phyloP scores from a whole-genome alignment of 2,329 filamentous ascomycete genomes.

The Teratosphaeria gauchensis region DNA sequence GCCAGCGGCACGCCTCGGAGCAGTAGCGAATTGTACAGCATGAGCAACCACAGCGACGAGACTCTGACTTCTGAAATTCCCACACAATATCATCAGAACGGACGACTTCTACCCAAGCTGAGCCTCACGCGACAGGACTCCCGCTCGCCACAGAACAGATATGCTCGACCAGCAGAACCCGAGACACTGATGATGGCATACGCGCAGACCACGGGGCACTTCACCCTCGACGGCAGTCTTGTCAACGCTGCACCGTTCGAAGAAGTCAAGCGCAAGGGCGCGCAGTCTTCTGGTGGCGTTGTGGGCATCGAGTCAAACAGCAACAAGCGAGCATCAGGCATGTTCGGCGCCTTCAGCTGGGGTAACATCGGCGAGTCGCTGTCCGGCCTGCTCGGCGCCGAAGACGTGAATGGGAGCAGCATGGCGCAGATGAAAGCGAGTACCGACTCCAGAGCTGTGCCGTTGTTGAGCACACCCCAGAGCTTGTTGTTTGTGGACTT shows the following conservation, averaged over 20 bases:
- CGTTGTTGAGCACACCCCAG: conserved; percentile 87
- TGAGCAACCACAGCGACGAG: conserved; percentile 91
- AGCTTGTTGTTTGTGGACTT: conserved; percentile 94
- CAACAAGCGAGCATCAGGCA: conserved; percentile 63
- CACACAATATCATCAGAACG: conserved; percentile 48
- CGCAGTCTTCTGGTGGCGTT: conserved; percentile 74
- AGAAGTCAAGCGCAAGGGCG: conserved; percentile 88
- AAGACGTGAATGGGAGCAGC: conserved; percentile 66
- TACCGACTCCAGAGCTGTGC: conserved; percentile 76
- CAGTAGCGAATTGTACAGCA: conserved; percentile 87
- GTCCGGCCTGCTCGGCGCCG: conserved; percentile 74
- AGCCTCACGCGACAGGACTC: conserved; percentile 36
- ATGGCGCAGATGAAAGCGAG: conserved; percentile 92
- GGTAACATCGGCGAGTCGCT: conserved; percentile 78
- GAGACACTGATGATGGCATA: conserved; percentile 97
- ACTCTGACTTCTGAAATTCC: conserved; percentile 70
- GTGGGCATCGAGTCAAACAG: conserved; percentile 59
- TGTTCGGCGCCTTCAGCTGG: conserved; percentile 81
- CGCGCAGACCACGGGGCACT: conserved; percentile 85
- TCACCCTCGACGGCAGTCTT: conserved; percentile 81
- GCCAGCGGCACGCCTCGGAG: conserved; percentile 72
- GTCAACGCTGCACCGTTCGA: conserved; percentile 87
- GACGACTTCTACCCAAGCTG: conserved; percentile 44
- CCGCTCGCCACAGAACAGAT: conserved; percentile 23
- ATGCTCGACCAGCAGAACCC: conserved; percentile 39